phyloP scores from a whole-genome alignment of 148 eudicot species.

The Amaranthus hypochondriacus region DNA sequence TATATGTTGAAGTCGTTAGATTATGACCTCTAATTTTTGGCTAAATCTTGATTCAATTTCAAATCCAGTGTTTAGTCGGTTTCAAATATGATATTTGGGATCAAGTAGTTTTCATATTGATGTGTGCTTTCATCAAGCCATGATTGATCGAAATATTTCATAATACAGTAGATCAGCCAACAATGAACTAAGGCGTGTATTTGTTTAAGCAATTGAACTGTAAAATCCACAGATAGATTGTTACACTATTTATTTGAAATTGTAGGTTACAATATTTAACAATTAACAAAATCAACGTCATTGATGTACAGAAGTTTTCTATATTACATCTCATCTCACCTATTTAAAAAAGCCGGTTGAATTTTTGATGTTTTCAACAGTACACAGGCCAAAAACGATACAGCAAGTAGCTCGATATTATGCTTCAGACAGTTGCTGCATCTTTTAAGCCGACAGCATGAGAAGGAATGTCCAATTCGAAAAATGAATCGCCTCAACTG shows the following conservation, averaged over 20 bases:
- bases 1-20: too few relatives aligned
- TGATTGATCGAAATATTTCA: too few relatives aligned
- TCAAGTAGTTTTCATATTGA: too few relatives aligned
- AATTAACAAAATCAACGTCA: not conserved
- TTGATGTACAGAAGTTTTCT: slow-evolving; percentile 5
- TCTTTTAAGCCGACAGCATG: not conserved
- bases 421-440: not conserved
- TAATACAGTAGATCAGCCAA: too few relatives aligned
- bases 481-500: not conserved
- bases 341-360: not conserved
- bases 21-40: too few relatives aligned
- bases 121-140: too few relatives aligned
- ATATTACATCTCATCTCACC: not conserved
- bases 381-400: slow-evolving; percentile 15
- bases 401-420: not conserved
- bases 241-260: not conserved
- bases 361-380: not conserved
- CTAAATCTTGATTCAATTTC: too few relatives aligned
- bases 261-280: not conserved
- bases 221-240: not conserved
- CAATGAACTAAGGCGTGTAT: too few relatives aligned
- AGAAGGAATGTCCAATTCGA: not conserved
- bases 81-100: too few relatives aligned
- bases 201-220: not conserved
- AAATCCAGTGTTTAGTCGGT: too few relatives aligned